These are phyloP conservation scores for Dioscorea zingiberensis DNA, from an alignment of 106 monocot genomes.

Conservation along the genomic window DNA sequence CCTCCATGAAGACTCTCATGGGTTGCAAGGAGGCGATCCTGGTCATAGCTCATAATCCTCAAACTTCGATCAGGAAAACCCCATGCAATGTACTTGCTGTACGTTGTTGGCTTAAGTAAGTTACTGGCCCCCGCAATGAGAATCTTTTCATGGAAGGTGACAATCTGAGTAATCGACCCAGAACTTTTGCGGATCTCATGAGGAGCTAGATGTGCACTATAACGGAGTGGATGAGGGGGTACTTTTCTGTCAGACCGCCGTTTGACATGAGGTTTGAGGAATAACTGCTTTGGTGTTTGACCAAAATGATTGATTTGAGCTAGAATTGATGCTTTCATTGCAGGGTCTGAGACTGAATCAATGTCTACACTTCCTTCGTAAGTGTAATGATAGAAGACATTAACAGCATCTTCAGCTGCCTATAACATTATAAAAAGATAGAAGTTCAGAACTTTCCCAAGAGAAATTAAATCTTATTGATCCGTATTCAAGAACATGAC, in stretches of 20 bases:
- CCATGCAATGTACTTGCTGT: constrained; percentile 86
- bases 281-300: constrained; percentile 95
- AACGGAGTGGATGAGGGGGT: constrained; percentile 68
- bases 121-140: constrained; percentile 53
- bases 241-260: constrained; percentile 54
- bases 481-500: too few relatives aligned
- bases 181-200: constrained; percentile 52
- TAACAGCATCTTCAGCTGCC: constrained; percentile 95
- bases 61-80: constrained; percentile 93
- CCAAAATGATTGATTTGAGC: constrained; percentile 99
- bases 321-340: constrained; percentile 95
- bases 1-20: constrained; percentile 92
- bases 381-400: constrained; percentile 98
- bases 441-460: not conserved
- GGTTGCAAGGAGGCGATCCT: constrained; percentile 72
- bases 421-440: constrained; percentile 23
- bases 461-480: not conserved
- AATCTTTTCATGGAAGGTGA: constrained; percentile 70
- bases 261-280: constrained; percentile 76
- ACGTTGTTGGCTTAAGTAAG: constrained; percentile 68
- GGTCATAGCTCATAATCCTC: constrained; percentile 83
- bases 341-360: constrained; percentile 84
- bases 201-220: constrained; percentile 44
- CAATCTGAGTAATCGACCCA: constrained; percentile 65
- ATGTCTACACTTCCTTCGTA: constrained; percentile 98